These are phyloP conservation scores for Suaeda aralocaspica DNA, from an alignment of 148 eudicot species.

Conservation along the genomic window DNA sequence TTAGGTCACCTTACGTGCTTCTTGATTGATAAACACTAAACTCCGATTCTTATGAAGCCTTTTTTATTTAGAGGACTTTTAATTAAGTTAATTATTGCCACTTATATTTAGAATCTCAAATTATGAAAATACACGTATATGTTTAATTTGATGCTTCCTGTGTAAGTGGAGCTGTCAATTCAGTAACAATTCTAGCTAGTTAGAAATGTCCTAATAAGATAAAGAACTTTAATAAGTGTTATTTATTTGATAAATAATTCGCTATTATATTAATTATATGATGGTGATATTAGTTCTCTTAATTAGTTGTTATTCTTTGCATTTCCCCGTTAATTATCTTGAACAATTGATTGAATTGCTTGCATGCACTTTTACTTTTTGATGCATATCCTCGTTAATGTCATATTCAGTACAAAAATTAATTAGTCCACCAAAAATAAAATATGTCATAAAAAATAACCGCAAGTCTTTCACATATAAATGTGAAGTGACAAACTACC, in stretches of 20 bases:
- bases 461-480: slow-evolving; percentile 10
- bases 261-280: not conserved
- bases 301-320: not conserved
- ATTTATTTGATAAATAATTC: not conserved
- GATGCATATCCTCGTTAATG: not conserved
- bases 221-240: not conserved
- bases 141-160: too few species aligned
- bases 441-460: not conserved
- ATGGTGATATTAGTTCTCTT: not conserved
- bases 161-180: not conserved
- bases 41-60: too few species aligned
- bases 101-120: too few species aligned
- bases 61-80: too few species aligned
- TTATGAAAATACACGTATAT: not conserved
- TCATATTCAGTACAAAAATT: not conserved
- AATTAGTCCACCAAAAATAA: not conserved
- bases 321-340: not conserved
- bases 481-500: slow-evolving; percentile 7
- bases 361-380: too few species aligned
- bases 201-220: not conserved
- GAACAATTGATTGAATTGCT: too few species aligned
- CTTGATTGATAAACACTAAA: too few species aligned
- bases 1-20: too few species aligned
- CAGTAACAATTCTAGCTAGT: not conserved
- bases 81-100: too few species aligned